A percentile compares a stretch with the other conserved stretches of the same genome.
Conservation (phyloP, 202 grass and related monocot species). For the Schoenoplectus triqueter region DNA sequence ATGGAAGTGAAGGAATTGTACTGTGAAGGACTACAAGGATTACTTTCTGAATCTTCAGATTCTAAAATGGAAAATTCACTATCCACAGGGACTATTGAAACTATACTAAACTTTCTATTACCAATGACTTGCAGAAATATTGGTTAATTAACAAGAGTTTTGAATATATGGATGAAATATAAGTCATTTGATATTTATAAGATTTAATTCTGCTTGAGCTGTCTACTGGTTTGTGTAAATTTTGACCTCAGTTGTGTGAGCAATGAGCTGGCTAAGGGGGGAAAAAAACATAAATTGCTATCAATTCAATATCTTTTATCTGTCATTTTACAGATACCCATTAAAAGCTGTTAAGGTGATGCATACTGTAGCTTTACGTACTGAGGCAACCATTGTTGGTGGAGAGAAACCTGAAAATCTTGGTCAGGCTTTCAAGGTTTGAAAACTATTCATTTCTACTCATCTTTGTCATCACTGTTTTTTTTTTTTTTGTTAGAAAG, state of each 20-base stretch:
- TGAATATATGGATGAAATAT: not conserved
- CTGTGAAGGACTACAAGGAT: not conserved
- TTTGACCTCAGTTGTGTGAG: not conserved
- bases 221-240: constrained; percentile 11
- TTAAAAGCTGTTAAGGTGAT: constrained; percentile 99
- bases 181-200: not conserved
- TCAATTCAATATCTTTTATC: not conserved
- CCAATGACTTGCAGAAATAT: not conserved
- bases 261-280: not conserved
- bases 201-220: not conserved
- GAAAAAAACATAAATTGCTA: not conserved
- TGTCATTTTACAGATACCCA: constrained; percentile 66
- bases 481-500: constrained; percentile 8
- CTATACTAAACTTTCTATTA: constrained; percentile 26
- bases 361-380: constrained; percentile 91
- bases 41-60: constrained; percentile 12
- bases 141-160: constrained; percentile 17
- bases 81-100: not conserved
- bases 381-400: constrained; percentile 76
- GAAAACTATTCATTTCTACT: constrained; percentile 19
- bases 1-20: not conserved
- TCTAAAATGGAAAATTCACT: not conserved
- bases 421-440: constrained; percentile 85
- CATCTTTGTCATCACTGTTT: not conserved
- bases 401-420: constrained; percentile 77